These are phyloP conservation scores for Penicillium alfredii DNA, from an alignment of 495 filamentous ascomycete species.

Conservation along the genomic window DNA sequence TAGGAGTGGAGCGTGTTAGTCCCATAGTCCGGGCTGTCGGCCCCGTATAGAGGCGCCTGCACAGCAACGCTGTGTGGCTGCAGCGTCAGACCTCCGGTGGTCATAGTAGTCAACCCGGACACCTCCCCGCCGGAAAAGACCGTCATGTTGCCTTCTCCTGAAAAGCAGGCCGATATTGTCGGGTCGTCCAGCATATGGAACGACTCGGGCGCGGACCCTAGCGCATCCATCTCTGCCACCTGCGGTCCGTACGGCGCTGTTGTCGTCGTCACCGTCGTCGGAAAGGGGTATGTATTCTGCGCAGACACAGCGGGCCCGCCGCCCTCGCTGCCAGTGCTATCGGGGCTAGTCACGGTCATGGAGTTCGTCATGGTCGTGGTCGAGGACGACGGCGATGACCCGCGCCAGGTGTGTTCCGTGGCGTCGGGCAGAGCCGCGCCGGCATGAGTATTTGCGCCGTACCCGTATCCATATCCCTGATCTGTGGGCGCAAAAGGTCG, in stretches of 20 bases:
- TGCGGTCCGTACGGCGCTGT: conserved; percentile 8
- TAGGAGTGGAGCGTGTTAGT: background rate
- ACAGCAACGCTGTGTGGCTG: background rate
- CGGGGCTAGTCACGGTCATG: conserved; percentile 18
- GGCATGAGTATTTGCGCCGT: no score
- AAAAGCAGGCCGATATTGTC: conserved; percentile 5
- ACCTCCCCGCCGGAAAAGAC: conserved; percentile 9
- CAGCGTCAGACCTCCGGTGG: conserved; percentile 6
- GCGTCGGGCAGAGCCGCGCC: background rate
- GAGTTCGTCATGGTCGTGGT: conserved; percentile 17
- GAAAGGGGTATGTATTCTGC: conserved; percentile 6
- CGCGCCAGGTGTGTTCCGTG: conserved; percentile 16
- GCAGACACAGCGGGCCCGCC: background rate
- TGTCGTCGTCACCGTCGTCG: no score
- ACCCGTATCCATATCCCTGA: no score
- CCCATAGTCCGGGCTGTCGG: background rate
- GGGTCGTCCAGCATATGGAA: conserved; percentile 9
- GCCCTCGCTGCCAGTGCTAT: conserved; percentile 22
- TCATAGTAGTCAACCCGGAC: conserved; percentile 1
- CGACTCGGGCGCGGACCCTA: background rate
- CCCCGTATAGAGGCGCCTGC: conserved; percentile 1
- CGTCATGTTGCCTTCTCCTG: conserved; percentile 7
- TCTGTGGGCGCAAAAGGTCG: no score
- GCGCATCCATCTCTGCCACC: conserved; percentile 8
- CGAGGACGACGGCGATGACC: conserved; percentile 20